phyloP scores from a whole-genome alignment of 2,329 filamentous ascomycete species.

The Pyrenophora tritici-repentis region DNA sequence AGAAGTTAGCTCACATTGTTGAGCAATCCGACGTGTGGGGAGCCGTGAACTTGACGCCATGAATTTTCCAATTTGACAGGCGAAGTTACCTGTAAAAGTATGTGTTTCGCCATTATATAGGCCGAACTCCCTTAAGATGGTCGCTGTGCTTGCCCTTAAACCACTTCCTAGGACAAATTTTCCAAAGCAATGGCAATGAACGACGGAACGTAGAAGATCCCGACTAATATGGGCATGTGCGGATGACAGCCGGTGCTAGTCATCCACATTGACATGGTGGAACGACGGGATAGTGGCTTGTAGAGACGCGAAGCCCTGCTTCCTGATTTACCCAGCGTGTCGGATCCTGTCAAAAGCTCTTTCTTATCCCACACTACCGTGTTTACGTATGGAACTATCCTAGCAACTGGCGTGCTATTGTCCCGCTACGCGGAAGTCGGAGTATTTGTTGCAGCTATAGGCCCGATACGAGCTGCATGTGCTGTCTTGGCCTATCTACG shows the following conservation, averaged over 20 bases:
- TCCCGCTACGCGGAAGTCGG: background rate
- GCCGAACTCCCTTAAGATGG: too few species aligned
- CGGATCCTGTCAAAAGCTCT: background rate
- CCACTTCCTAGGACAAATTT: too few species aligned
- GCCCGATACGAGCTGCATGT: conserved; percentile 1
- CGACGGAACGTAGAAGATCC: too few species aligned
- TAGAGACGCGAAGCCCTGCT: background rate
- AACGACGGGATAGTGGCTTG: background rate
- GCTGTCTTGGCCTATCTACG: background rate
- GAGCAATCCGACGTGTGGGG: too few species aligned
- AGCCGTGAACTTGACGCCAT: too few species aligned
- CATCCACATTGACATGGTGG: background rate
- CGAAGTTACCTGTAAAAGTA: too few species aligned
- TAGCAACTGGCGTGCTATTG: background rate
- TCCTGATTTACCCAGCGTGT: background rate
- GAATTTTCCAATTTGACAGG: too few species aligned
- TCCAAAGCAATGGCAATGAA: too few species aligned
- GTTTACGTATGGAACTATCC: background rate
- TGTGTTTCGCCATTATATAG: too few species aligned
- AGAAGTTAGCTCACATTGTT: background rate
- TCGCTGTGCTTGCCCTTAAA: too few species aligned
- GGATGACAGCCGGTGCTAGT: conserved; percentile 1
- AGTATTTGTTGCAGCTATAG: background rate
- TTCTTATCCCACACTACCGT: background rate
- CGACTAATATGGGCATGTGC: background rate